A percentile compares a stretch with the other conserved stretches of the same genome.
These are phyloP conservation scores for Periconia digitata DNA, from an alignment of 2,329 filamentous ascomycete species.

Conservation along the genomic window DNA sequence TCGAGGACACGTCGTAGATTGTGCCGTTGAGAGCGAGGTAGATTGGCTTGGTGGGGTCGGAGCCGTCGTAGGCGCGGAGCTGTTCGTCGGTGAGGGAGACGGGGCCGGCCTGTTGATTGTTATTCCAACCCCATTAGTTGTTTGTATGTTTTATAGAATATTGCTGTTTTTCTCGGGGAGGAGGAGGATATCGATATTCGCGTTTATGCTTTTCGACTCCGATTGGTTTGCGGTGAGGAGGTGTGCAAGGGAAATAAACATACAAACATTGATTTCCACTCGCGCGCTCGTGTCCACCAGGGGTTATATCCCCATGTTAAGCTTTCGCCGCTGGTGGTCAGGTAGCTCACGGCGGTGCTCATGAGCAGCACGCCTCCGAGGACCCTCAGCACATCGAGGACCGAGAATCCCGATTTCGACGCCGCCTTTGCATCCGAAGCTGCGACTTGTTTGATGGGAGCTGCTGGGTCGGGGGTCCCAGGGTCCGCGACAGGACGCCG, in stretches of 20 bases:
- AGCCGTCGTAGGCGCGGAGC: constrained; percentile 76
- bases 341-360: constrained; percentile 72
- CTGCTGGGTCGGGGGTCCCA: constrained; percentile 13
- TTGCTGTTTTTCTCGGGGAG: neutral
- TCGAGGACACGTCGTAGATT: constrained; percentile 79
- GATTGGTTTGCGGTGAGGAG: neutral
- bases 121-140: neutral
- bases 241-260: constrained; percentile 3
- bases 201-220: neutral
- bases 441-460: constrained; percentile 26
- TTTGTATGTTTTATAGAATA: neutral
- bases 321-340: constrained; percentile 68
- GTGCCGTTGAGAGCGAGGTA: constrained; percentile 89
- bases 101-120: constrained; percentile 52
- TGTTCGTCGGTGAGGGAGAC: constrained; percentile 73
- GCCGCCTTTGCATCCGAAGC: constrained; percentile 14
- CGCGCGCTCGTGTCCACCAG: constrained; percentile 40
- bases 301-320: constrained; percentile 44
- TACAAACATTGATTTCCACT: constrained; percentile 38
- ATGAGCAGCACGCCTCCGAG: constrained; percentile 67
- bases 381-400: constrained; percentile 69
- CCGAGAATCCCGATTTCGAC: constrained; percentile 18
- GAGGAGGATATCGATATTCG: no score
- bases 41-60: constrained; percentile 72
- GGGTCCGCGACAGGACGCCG: constrained; percentile 9